Evolutionary conservation across 2,329 filamentous ascomycete species (phyloP), one percentile per base, ranked within the genome.

Genomic region (Diaporthe humulicola): DNA sequence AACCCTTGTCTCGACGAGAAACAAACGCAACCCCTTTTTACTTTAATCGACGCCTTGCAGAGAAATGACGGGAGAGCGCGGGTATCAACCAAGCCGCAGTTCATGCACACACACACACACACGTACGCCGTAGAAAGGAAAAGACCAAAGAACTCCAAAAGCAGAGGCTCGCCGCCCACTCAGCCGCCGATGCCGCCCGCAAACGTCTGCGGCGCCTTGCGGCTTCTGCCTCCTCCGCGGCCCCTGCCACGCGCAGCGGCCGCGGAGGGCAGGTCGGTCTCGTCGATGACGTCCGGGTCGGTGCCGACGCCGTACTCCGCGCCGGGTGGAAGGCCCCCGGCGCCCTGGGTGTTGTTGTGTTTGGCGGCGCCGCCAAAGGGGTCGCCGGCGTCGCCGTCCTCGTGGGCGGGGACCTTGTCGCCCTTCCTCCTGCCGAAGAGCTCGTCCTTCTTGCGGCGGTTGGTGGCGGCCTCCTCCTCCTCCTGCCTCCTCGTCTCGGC

Each of bases 381-480:
- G 28, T 58, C 54, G 33, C 58, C 57, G 25, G 69, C 77, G 7
- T 61, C 75, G 7, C 74, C 75, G n/a, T 69, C 77, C 14, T 71
- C 77, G 0, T 71, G 74, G 30, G 50, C 75, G 25, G 74, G 78
- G 19, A 33, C 78, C 12, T 77, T 76, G 22, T 84, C 84, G 54
- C 86, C 85, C 48, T 77, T 77, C 19, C 79, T 84, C 48, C 74
- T 77, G 19, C 85, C 86, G 75, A 88, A 87, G 28, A 89, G 83
- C 73, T 86, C 86, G 79, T 89, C 87, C 40, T 84, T 83, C 84
- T 85, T 87, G 83, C 85, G 85, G 75, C 84, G 82, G 81, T 86
- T 86, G 66, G 86, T 82, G 78, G 88, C 87, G 25, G 84, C 86
- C 78, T 86, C 86, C 78, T 88, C 87, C 78, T 87, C 87, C 45